Conservation (phyloP, 2,329 filamentous ascomycete genomes). For the Sporothrix brunneoviolacea region DNA sequence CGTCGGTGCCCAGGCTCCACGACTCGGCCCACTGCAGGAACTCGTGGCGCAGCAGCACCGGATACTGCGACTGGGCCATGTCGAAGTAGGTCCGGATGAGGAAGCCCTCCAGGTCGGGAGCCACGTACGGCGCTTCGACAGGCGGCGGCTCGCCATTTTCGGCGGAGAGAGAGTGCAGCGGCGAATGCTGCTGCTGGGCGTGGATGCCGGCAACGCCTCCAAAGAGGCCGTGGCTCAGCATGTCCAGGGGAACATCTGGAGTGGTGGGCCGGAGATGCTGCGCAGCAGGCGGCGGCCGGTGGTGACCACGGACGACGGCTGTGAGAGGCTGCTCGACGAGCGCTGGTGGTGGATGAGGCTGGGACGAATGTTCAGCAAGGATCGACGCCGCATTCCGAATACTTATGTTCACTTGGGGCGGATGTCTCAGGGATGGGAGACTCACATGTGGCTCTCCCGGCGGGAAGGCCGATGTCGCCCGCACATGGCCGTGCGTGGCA, state of each 20-base stretch:
- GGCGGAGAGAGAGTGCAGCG: background rate
- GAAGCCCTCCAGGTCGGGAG: conserved; percentile 17
- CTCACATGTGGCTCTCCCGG: background rate
- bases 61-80: conserved; percentile 23
- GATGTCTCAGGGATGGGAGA: no score
- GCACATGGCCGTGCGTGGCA: background rate
- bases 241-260: background rate
- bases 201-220: background rate
- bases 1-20: background rate
- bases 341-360: background rate
- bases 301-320: background rate
- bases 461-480: background rate
- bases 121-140: background rate
- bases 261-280: background rate
- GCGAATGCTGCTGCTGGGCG: background rate
- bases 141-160: background rate
- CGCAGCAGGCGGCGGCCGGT: background rate
- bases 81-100: conserved; percentile 23
- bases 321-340: background rate
- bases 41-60: conserved; percentile 11
- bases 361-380: background rate
- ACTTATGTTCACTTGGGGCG: no score
- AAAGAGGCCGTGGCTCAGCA: background rate
- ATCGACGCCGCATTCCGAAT: no score
- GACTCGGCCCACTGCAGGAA: conserved; percentile 18